Conservation (phyloP, 2,329 filamentous ascomycete species). For the Pseudofabraea citricarpa region DNA sequence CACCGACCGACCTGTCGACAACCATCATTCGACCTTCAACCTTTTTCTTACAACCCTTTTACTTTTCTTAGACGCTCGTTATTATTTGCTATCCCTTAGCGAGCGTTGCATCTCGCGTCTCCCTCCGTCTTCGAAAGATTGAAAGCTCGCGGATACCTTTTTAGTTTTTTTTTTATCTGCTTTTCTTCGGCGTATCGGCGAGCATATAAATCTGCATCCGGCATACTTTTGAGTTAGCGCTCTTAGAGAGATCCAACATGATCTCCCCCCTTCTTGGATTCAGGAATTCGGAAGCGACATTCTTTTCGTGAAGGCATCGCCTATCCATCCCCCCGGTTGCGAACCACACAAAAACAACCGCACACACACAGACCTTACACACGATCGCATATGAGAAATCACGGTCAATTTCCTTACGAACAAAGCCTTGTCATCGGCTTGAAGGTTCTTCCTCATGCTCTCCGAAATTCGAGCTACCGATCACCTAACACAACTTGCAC, state of each 20-base stretch:
- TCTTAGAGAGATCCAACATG: constrained; percentile 1
- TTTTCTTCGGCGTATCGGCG: constrained; percentile 23
- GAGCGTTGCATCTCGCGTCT: constrained; percentile 1
- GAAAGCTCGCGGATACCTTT: constrained; percentile 5
- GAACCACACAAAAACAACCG: not conserved
- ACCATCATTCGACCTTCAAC: constrained; percentile 1
- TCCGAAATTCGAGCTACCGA: not conserved
- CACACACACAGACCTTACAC: not conserved
- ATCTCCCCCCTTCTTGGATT: constrained; percentile 23
- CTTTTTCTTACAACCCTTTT: constrained; percentile 4
- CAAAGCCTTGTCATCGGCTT: constrained; percentile 1
- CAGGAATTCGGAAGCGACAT: constrained; percentile 25
- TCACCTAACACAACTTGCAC: not conserved
- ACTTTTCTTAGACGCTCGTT: not conserved
- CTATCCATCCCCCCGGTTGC: not conserved
- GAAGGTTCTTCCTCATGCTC: constrained; percentile 1
- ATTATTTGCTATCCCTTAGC: not conserved
- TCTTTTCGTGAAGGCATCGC: too few species aligned
- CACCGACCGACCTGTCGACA: not conserved
- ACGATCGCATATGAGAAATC: constrained; percentile 2
- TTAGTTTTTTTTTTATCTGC: constrained; percentile 6
- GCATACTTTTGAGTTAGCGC: constrained; percentile 22
- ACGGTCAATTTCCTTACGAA: not conserved
- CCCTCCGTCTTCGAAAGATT: constrained; percentile 17
- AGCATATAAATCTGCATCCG: constrained; percentile 20